Evolutionary conservation across 1,284 basidiomycete species (phyloP).

Genomic region (Ganoderma leucocontextum): DNA sequence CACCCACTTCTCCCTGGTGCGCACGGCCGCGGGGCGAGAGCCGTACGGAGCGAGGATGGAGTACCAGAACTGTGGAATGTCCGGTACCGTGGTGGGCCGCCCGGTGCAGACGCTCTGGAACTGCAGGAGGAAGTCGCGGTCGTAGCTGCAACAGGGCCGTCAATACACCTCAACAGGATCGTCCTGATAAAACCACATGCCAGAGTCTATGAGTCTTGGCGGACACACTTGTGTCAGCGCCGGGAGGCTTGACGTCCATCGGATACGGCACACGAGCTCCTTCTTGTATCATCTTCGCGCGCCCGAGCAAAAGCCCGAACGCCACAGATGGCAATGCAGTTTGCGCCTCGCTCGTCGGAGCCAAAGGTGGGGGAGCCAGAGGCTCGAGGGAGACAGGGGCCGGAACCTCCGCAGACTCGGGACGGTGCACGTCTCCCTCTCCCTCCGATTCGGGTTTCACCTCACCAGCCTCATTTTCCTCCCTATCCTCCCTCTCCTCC

Average conservation of each 20-base stretch:
- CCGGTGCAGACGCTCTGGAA: conserved; percentile 11
- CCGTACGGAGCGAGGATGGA: background rate
- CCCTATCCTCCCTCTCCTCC: background rate
- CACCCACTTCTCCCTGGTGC: background rate
- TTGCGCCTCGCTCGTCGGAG: background rate
- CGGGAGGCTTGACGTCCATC: background rate
- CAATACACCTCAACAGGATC: background rate
- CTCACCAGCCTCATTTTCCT: background rate
- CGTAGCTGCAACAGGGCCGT: conserved; percentile 6
- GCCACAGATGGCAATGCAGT: background rate
- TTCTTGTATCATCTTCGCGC: background rate
- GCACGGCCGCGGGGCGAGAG: background rate
- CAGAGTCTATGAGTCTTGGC: background rate
- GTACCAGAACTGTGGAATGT: conserved; percentile 1
- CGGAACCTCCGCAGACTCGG: background rate
- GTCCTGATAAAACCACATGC: background rate
- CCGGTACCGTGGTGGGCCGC: conserved; percentile 1
- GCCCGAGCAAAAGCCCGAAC: conserved; percentile 3
- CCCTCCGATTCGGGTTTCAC: background rate
- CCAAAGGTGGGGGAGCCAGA: background rate
- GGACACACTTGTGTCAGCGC: background rate
- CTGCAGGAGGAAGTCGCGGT: conserved; percentile 18
- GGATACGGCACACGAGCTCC: conserved; percentile 7
- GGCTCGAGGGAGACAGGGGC: background rate
- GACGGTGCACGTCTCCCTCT: background rate